Evolutionary conservation across 2,329 filamentous ascomycete genomes (phyloP).

Genomic region (Colletotrichum brevisporum): DNA sequence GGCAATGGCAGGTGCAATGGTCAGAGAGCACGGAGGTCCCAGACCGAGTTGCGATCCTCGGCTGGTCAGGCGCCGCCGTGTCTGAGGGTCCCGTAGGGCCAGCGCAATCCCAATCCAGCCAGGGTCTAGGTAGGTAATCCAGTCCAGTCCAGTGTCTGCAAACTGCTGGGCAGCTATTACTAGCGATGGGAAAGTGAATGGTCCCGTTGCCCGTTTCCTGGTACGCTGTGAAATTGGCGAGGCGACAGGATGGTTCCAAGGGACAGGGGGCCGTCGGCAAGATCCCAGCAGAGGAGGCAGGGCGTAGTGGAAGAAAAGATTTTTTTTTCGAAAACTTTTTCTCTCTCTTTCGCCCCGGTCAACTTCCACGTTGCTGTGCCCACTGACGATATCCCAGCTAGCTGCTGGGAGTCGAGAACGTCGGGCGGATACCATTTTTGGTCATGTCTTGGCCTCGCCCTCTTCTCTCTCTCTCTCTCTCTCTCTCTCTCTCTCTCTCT

Average conservation of each 20-base stretch:
- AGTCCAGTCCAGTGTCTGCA: conserved; percentile 15
- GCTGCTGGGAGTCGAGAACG: not conserved
- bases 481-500: too few relatives aligned
- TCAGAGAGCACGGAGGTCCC: conserved; percentile 3
- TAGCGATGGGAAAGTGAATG: conserved; percentile 10
- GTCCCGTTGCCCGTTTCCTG: conserved; percentile 16
- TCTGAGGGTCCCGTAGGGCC: conserved; percentile 36
- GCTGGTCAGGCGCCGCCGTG: conserved; percentile 34
- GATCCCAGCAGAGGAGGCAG: conserved; percentile 27
- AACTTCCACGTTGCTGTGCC: conserved; percentile 33
- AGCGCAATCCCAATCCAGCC: conserved; percentile 19
- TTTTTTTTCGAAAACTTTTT: conserved; percentile 26
- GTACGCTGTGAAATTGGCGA: conserved; percentile 32
- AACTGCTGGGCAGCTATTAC: not conserved
- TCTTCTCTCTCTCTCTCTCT: not conserved
- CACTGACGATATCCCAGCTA: conserved; percentile 12
- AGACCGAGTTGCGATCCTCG: conserved; percentile 30
- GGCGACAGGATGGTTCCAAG: conserved; percentile 24
- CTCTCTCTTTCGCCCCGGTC: conserved; percentile 15
- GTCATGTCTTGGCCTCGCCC: conserved; percentile 9
- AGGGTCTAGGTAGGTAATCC: not conserved
- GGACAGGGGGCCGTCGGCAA: conserved; percentile 29
- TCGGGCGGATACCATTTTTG: conserved; percentile 7
- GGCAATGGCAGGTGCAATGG: conserved; percentile 13
- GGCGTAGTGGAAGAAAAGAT: conserved; percentile 4